Evolutionary conservation across 495 filamentous ascomycete genomes (phyloP).

Genomic region (Penicillium nucicola): DNA sequence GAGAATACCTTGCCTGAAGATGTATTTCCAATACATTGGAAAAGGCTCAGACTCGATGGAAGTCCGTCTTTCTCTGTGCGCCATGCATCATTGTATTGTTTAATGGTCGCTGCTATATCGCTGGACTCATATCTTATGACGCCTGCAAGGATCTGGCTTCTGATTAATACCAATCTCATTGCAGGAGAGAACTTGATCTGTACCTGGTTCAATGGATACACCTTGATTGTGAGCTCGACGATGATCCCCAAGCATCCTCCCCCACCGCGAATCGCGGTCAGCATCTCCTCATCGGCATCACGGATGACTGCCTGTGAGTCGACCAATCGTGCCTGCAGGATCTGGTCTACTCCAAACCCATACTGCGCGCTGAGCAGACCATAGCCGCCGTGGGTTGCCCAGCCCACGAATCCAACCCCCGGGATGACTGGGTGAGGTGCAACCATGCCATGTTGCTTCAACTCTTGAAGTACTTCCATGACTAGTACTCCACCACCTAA

Average conservation of each 20-base stretch:
- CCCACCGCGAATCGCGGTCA: constrained; percentile 34
- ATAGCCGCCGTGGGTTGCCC: constrained; percentile 39
- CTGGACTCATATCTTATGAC: constrained; percentile 3
- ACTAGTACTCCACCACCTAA: constrained; percentile 33
- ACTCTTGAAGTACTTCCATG: constrained; percentile 6
- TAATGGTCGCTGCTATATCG: constrained; percentile 3
- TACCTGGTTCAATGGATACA: constrained; percentile 25
- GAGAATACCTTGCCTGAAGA: constrained; percentile 1
- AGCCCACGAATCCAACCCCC: constrained; percentile 34
- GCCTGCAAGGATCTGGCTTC: constrained; percentile 9
- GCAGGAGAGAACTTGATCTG: background rate
- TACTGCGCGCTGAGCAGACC: constrained; percentile 27
- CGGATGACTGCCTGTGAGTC: constrained; percentile 27
- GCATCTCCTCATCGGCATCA: constrained; percentile 27
- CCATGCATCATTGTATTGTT: constrained; percentile 7
- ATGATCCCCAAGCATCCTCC: constrained; percentile 38
- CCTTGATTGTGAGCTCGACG: constrained; percentile 33
- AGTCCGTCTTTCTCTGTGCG: constrained; percentile 2
- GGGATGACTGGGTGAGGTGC: constrained; percentile 8
- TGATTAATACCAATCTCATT: background rate
- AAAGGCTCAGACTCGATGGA: constrained; percentile 8
- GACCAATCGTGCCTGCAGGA: constrained; percentile 36
- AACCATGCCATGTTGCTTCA: constrained; percentile 5
- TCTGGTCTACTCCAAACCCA: constrained; percentile 39
- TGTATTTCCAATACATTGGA: constrained; percentile 5